phyloP scores from a whole-genome alignment of 2,329 filamentous ascomycete genomes.

The Cytospora leucostoma region DNA sequence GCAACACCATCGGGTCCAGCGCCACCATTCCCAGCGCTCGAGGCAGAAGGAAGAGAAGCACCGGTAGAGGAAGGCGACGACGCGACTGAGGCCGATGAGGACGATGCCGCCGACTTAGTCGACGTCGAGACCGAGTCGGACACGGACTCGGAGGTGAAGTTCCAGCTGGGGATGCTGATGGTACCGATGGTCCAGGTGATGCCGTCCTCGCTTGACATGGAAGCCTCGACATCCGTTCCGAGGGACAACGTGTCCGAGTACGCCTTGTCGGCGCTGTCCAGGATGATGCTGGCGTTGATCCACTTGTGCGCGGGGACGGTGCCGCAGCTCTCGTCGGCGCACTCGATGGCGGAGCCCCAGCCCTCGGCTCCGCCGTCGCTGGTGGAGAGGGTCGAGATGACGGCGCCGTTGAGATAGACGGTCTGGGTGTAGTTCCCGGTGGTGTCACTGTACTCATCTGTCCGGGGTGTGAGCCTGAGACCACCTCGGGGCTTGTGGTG shows the following conservation, averaged over 20 bases:
- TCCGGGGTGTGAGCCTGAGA: not conserved
- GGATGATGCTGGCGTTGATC: constrained; percentile 27
- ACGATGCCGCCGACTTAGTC: not conserved
- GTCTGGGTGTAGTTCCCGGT: constrained; percentile 45
- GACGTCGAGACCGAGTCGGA: not conserved
- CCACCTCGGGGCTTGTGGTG: not conserved
- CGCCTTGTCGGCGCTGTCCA: constrained; percentile 19
- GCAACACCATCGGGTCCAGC: not conserved
- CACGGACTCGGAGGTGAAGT: constrained; percentile 15
- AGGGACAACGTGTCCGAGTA: constrained; percentile 22
- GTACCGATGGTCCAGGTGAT: constrained; percentile 27
- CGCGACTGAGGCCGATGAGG: not conserved
- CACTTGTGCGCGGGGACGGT: constrained; percentile 26
- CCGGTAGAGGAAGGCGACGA: not conserved
- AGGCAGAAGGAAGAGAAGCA: not conserved
- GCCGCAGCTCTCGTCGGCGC: constrained; percentile 77
- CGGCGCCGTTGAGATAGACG: constrained; percentile 38
- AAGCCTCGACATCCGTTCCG: constrained; percentile 17
- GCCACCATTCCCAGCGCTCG: not conserved
- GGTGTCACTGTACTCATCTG: constrained; percentile 35
- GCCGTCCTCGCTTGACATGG: constrained; percentile 25
- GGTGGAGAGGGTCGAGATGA: constrained; percentile 47
- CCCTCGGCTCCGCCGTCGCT: constrained; percentile 44
- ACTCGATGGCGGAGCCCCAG: constrained; percentile 53
- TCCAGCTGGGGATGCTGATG: constrained; percentile 25